Conservation (phyloP, 1,139 yeast species). For the Pichia sorboxylosa region DNA sequence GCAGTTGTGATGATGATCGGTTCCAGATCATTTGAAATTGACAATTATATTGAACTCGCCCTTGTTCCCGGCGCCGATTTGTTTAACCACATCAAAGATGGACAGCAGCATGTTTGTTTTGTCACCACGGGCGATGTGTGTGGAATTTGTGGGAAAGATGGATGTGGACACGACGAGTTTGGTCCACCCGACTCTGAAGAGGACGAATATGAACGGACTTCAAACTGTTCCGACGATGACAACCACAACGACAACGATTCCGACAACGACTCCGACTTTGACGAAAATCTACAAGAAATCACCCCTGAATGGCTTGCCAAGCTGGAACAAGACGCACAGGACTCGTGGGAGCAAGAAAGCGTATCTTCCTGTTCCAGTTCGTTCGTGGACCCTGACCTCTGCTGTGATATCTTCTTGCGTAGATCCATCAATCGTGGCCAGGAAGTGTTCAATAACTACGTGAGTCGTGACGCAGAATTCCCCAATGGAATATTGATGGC, state of each 20-base stretch:
- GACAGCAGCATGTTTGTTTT: slow-evolving; percentile 59
- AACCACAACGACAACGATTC: slow-evolving; percentile 16
- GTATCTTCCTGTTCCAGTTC: too few species aligned
- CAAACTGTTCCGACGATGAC: slow-evolving; percentile 21
- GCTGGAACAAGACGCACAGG: slow-evolving; percentile 26
- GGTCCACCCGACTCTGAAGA: slow-evolving; percentile 23
- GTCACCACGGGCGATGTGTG: slow-evolving; percentile 66
- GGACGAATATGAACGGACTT: slow-evolving; percentile 21
- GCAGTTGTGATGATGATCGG: slow-evolving; percentile 48
- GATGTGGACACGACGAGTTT: slow-evolving; percentile 36
- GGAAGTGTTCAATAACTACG: slow-evolving; percentile 68
- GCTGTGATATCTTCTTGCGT: slow-evolving; percentile 48
- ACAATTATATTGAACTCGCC: slow-evolving; percentile 59
- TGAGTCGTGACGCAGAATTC: too few species aligned
- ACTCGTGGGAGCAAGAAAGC: too few species aligned
- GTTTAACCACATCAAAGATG: slow-evolving; percentile 57
- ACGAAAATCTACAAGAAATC: slow-evolving; percentile 24
- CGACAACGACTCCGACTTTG: slow-evolving; percentile 20
- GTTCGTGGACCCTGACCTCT: slow-evolving; percentile 27
- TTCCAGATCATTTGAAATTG: slow-evolving; percentile 73
- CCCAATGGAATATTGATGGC: slow-evolving; percentile 56
- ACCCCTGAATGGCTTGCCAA: slow-evolving; percentile 29
- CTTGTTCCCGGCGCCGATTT: slow-evolving; percentile 88
- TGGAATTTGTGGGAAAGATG: slow-evolving; percentile 55
- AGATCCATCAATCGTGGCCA: slow-evolving; percentile 31